A percentile compares a stretch with the other conserved stretches of the same genome.
Conservation (phyloP, 2,329 filamentous ascomycete genomes). For the Fusarium sp. region DNA sequence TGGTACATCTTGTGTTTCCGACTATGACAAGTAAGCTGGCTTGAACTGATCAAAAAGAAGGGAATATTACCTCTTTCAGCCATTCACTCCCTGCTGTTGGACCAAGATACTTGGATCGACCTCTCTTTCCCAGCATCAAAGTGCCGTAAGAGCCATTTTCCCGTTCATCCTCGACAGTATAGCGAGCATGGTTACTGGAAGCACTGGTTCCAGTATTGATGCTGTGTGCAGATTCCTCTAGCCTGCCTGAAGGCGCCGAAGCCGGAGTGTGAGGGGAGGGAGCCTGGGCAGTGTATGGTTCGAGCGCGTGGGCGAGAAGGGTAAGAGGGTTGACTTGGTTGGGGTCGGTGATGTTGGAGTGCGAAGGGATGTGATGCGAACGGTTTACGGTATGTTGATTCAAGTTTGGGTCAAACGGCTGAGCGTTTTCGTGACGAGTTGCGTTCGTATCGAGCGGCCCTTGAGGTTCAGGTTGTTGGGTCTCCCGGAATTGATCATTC, state of each 20-base stretch:
- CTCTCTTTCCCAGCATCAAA: conserved; percentile 3
- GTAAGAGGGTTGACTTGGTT: conserved; percentile 4
- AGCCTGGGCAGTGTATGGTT: not conserved
- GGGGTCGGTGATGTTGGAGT: not conserved
- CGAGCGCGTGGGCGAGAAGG: conserved; percentile 1
- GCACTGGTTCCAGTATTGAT: not conserved
- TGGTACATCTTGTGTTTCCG: conserved; percentile 7
- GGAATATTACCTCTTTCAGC: not conserved
- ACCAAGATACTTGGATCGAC: conserved; percentile 1
- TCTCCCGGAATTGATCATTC: not conserved
- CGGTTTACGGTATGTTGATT: not conserved
- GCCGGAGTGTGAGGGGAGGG: not conserved
- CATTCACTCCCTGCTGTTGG: conserved; percentile 10
- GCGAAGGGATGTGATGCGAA: not conserved
- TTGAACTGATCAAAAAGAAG: not conserved
- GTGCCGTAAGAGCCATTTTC: conserved; percentile 6
- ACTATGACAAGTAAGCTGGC: not conserved
- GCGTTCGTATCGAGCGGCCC: not conserved
- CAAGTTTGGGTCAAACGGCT: not conserved
- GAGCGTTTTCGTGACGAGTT: not conserved
- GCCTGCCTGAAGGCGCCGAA: not conserved
- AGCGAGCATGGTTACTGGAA: not conserved
- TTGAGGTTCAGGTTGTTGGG: not conserved
- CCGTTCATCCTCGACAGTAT: not conserved
- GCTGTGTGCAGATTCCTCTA: not conserved